phyloP scores from a whole-genome alignment of 257 asterid genomes.

The Forsythia viridissima region DNA sequence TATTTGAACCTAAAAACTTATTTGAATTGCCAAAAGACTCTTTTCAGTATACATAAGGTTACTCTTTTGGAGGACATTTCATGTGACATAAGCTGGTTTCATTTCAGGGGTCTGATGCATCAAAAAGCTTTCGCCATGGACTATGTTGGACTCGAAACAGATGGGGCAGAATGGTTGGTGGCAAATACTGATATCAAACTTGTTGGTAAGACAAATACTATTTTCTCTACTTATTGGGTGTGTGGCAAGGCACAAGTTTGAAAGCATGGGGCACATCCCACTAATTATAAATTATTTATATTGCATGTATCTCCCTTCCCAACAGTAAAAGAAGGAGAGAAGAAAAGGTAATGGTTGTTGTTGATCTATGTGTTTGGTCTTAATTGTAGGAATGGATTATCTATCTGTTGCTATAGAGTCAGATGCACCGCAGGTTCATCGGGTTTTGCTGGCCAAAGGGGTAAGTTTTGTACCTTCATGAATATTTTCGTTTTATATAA shows the following conservation, averaged over 20 bases:
- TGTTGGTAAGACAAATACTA: slow-evolving; percentile 24
- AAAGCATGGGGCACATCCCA: background rate
- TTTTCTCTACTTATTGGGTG: background rate
- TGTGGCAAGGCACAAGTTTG: background rate
- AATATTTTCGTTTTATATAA: background rate
- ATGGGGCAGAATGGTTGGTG: slow-evolving; percentile 37
- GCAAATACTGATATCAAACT: slow-evolving; percentile 29
- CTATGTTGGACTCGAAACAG: slow-evolving; percentile 32
- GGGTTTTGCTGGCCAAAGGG: background rate
- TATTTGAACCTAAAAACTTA: background rate
- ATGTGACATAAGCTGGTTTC: background rate
- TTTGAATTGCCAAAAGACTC: background rate
- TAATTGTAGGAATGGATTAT: slow-evolving; percentile 34
- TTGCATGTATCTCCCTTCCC: background rate
- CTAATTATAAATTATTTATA: background rate
- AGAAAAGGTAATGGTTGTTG: background rate
- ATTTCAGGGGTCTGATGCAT: slow-evolving; percentile 29
- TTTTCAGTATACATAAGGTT: background rate
- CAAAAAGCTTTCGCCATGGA: background rate
- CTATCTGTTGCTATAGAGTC: slow-evolving; percentile 24
- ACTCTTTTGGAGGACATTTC: background rate
- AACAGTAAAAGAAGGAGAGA: too few species aligned
- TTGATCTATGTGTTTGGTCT: background rate
- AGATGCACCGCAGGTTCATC: background rate
- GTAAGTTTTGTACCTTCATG: background rate